A percentile compares a stretch with the other conserved stretches of the same genome.
phyloP scores from a whole-genome alignment of 2,329 filamentous ascomycete species.

The Aspergillus cejpii region DNA sequence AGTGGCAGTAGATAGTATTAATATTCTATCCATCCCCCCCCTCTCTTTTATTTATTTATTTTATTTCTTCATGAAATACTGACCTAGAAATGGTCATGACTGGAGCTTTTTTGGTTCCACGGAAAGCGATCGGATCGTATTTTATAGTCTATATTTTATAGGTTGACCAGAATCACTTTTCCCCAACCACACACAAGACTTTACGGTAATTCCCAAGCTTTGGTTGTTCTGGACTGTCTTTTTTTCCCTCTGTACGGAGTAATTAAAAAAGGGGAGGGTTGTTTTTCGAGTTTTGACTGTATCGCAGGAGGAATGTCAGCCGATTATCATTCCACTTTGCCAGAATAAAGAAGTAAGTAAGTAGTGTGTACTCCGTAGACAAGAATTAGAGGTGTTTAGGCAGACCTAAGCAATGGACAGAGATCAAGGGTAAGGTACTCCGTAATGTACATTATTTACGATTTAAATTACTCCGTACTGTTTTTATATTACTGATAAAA shows the following conservation, averaged over 20 bases:
- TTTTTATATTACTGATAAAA: neutral
- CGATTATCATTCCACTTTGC: conserved; percentile 17
- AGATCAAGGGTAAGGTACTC: too few relatives aligned
- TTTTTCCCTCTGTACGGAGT: neutral
- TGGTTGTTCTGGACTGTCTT: conserved; percentile 8
- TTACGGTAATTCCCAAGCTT: conserved; percentile 27
- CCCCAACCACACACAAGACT: conserved; percentile 17
- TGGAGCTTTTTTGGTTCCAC: conserved; percentile 18
- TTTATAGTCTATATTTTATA: conserved; percentile 1
- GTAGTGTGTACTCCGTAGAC: too few relatives aligned
- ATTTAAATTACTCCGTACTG: too few relatives aligned
- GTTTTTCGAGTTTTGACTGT: too few relatives aligned
- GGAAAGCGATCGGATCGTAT: conserved; percentile 23
- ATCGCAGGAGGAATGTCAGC: conserved; percentile 18
- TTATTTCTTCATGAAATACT: too few relatives aligned
- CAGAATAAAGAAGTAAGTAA: too few relatives aligned
- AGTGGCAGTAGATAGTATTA: too few relatives aligned
- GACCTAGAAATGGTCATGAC: too few relatives aligned
- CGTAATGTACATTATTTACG: too few relatives aligned
- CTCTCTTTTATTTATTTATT: too few relatives aligned
- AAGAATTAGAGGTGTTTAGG: too few relatives aligned
- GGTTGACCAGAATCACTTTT: conserved; percentile 6
- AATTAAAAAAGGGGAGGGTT: conserved; percentile 1
- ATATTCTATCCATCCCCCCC: too few relatives aligned
- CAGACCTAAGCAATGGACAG: neutral